Conservation (phyloP, 371 early-diverging fungal species). For the Nematocida major region DNA sequence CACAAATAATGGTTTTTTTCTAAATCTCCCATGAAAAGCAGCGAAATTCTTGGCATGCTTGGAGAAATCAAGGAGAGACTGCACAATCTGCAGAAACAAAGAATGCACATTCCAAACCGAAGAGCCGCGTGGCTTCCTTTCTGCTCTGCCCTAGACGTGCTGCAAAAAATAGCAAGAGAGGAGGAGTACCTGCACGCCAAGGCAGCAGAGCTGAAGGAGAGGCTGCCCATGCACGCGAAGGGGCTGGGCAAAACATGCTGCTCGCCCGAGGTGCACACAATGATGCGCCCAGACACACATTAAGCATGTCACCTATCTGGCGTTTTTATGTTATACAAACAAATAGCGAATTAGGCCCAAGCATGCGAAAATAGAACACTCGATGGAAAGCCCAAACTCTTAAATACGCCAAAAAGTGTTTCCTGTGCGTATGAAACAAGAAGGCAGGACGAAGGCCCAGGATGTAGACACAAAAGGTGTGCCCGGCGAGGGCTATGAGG, state of each 20-base stretch:
- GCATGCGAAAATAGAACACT: not conserved
- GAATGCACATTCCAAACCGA: not conserved
- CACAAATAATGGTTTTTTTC: not conserved
- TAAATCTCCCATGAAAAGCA: not conserved
- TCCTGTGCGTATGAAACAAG: not conserved
- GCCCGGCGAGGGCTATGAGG: not conserved
- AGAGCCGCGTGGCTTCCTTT: slow-evolving; percentile 3
- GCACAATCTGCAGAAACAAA: not conserved
- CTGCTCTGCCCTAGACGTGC: not conserved
- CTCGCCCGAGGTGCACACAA: not conserved
- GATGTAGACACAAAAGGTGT: not conserved
- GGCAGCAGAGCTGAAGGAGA: slow-evolving; percentile 7
- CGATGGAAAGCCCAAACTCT: not conserved
- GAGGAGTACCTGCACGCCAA: slow-evolving; percentile 21
- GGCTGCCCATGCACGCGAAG: not conserved
- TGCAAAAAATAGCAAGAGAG: slow-evolving; percentile 17
- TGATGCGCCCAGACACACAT: not conserved
- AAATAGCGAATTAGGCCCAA: not conserved
- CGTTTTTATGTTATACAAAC: not conserved
- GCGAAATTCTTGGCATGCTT: not conserved
- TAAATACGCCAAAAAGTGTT: not conserved
- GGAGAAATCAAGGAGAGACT: slow-evolving; percentile 18
- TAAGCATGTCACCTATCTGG: too few species aligned
- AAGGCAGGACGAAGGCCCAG: not conserved
- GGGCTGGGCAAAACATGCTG: not conserved